Conservation (phyloP, 495 filamentous ascomycete genomes). For the Collariella sp. region DNA sequence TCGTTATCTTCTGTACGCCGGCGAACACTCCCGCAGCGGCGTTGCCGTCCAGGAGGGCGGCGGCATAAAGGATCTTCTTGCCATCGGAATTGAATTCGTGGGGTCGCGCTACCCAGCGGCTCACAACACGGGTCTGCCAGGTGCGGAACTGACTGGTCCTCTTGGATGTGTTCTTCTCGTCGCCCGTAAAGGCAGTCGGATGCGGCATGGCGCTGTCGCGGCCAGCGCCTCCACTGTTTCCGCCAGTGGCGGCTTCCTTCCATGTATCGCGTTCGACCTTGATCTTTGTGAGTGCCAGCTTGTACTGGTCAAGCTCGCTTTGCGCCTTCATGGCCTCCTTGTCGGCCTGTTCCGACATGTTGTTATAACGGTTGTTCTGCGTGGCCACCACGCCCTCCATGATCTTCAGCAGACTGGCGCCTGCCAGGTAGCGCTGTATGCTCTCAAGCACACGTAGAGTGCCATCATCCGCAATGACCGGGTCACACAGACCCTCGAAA, state of each 20-base stretch:
- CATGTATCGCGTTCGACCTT: not conserved
- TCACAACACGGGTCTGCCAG: not conserved
- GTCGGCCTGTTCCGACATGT: no score
- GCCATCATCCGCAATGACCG: not conserved
- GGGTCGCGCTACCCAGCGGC: not conserved
- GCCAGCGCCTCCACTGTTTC: not conserved
- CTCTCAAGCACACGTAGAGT: not conserved
- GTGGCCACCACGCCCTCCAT: not conserved
- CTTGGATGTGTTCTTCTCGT: not conserved
- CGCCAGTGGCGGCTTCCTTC: not conserved
- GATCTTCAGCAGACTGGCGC: no score
- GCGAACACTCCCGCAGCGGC: not conserved
- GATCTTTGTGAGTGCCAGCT: not conserved
- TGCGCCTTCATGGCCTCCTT: no score
- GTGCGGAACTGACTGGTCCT: no score
- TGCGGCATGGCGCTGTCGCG: not conserved
- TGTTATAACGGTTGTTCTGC: no score
- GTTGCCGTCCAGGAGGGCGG: not conserved
- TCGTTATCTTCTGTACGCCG: constrained; percentile 6
- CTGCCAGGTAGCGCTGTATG: not conserved
- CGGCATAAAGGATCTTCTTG: not conserved
- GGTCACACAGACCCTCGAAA: not conserved
- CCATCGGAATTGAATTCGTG: not conserved
- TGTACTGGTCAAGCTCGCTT: no score
- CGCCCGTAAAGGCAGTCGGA: not conserved